Evolutionary conservation across 2,329 filamentous ascomycete species (phyloP).

Genomic region (Coleophoma eucalyptorum): DNA sequence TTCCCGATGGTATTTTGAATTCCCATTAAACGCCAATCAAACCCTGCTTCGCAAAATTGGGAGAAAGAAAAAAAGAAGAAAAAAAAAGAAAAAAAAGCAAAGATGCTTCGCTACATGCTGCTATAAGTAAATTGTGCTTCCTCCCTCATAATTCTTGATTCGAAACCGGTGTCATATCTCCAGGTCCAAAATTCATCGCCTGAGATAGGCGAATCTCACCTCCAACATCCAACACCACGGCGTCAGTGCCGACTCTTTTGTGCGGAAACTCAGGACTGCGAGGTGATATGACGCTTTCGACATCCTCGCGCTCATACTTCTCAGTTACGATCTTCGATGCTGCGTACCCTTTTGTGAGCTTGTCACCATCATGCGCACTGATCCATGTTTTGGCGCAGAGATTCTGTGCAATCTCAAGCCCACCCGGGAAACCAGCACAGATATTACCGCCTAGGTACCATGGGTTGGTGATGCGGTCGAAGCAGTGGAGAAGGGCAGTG

Average conservation of each 20-base stretch:
- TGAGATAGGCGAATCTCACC: slow-evolving; percentile 36
- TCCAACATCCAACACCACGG: slow-evolving; percentile 37
- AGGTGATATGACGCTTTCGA: slow-evolving; percentile 31
- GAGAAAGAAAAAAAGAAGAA: neutral
- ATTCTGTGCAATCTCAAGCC: slow-evolving; percentile 49
- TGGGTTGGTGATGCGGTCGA: slow-evolving; percentile 54
- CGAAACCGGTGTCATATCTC: neutral
- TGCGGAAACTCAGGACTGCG: slow-evolving; percentile 16
- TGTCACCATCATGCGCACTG: slow-evolving; percentile 57
- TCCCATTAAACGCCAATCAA: neutral
- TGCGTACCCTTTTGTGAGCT: slow-evolving; percentile 48
- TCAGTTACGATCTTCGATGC: slow-evolving; percentile 45
- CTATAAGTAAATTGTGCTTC: too few relatives aligned
- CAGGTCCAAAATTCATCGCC: slow-evolving; percentile 5
- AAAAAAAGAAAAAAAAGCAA: neutral
- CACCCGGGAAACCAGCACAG: slow-evolving; percentile 51
- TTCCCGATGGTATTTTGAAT: too few relatives aligned
- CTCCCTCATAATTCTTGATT: neutral
- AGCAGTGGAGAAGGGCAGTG: slow-evolving; percentile 61
- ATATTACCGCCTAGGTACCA: slow-evolving; percentile 60
- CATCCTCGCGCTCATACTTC: slow-evolving; percentile 40
- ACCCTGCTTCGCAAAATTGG: neutral
- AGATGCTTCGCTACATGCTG: neutral
- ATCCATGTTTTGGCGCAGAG: slow-evolving; percentile 56
- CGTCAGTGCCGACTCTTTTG: slow-evolving; percentile 29